A percentile compares a stretch with the other conserved stretches of the same genome.
phyloP scores from a whole-genome alignment of 768 basidiomycete genomes.

The Rhodotorula diobovata region DNA sequence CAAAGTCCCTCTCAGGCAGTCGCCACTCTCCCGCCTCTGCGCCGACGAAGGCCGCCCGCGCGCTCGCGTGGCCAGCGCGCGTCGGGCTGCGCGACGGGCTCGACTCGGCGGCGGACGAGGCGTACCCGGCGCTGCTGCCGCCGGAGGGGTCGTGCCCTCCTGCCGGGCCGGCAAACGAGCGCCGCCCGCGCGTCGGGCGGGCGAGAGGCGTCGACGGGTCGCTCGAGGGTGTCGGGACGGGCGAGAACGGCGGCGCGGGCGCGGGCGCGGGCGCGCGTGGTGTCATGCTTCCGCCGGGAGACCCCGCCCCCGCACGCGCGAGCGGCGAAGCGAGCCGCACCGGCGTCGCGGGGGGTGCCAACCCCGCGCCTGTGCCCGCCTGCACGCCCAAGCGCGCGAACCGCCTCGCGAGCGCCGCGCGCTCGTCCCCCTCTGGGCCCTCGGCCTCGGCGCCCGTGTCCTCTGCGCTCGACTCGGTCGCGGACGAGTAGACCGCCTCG shows the following conservation, averaged over 20 bases:
- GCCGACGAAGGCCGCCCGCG: background rate
- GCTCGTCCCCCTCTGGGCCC: background rate
- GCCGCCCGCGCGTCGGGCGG: background rate
- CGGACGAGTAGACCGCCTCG: conserved; percentile 10
- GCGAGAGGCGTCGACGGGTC: background rate
- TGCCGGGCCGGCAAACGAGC: too few species aligned
- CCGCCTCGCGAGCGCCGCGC: background rate
- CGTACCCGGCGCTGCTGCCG: background rate
- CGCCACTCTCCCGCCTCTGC: conserved; percentile 16
- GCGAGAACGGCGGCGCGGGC: background rate
- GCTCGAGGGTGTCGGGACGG: background rate
- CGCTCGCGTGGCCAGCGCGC: background rate
- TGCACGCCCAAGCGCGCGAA: background rate
- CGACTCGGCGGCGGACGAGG: conserved; percentile 5
- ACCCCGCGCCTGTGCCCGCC: too few species aligned
- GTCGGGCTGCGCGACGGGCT: conserved; percentile 19
- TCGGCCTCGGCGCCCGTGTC: background rate
- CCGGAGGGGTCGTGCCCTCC: too few species aligned
- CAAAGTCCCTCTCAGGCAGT: conserved; percentile 2
- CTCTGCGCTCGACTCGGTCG: background rate
- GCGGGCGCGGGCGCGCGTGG: background rate
- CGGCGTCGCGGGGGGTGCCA: background rate
- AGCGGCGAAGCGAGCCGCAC: background rate
- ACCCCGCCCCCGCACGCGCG: too few species aligned
- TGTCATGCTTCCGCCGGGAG: background rate